Evolutionary conservation across 2,329 filamentous ascomycete genomes (phyloP).

Genomic region (Cryphonectria japonica): DNA sequence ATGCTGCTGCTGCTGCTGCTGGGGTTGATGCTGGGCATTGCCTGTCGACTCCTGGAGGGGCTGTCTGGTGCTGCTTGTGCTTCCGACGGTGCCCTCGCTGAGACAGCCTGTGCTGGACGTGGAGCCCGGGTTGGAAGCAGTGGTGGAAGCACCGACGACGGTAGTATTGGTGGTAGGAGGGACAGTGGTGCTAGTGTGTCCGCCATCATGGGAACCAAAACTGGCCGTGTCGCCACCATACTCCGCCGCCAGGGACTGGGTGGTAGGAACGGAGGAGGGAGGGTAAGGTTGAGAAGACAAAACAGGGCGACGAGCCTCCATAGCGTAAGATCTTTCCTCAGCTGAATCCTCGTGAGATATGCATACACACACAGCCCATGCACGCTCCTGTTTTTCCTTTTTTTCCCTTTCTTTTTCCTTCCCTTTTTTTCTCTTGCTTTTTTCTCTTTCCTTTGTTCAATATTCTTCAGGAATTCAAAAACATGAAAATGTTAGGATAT

Average conservation of each 20-base stretch:
- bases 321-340: slow-evolving; percentile 32
- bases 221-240: slow-evolving; percentile 13
- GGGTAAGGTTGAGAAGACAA: slow-evolving; percentile 57
- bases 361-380: neutral
- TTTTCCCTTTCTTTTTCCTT: neutral
- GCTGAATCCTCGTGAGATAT: slow-evolving; percentile 29
- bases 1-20: neutral
- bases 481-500: slow-evolving; percentile 7
- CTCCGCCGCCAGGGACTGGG: slow-evolving; percentile 22
- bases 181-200: neutral
- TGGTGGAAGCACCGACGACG: too few species aligned
- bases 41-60: slow-evolving; percentile 57
- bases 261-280: slow-evolving; percentile 48
- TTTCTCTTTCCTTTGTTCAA: slow-evolving; percentile 38
- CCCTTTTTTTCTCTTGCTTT: neutral
- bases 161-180: too few species aligned
- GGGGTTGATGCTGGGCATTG: slow-evolving; percentile 49
- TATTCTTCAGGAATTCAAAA: slow-evolving; percentile 35
- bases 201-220: slow-evolving; percentile 15
- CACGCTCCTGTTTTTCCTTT: slow-evolving; percentile 26
- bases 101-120: slow-evolving; percentile 3
- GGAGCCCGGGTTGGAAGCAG: neutral
- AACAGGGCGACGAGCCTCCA: slow-evolving; percentile 50
- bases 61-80: slow-evolving; percentile 37
- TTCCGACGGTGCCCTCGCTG: slow-evolving; percentile 1